A percentile compares a stretch with the other conserved stretches of the same genome.
These are phyloP conservation scores for Athelia sp. DNA, from an alignment of 1,284 basidiomycete species.

Conservation along the genomic window DNA sequence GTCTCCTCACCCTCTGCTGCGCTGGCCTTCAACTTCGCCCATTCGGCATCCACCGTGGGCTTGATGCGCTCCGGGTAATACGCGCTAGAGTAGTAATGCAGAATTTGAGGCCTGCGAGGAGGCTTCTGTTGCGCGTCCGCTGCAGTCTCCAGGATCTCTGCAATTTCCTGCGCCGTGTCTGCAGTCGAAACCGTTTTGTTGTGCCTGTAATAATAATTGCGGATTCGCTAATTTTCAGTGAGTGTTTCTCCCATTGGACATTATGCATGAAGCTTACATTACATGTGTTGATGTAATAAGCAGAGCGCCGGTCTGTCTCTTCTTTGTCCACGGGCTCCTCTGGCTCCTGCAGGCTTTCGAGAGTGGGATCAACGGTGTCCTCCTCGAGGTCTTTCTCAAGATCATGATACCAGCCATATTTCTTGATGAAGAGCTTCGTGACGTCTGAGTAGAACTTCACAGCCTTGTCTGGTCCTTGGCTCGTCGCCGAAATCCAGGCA, in stretches of 20 bases:
- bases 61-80: background rate
- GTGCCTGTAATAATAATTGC: background rate
- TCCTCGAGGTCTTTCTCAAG: too few relatives aligned
- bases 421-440: background rate
- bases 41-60: background rate
- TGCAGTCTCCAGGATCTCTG: background rate
- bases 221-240: background rate
- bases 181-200: background rate
- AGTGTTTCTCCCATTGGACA: background rate
- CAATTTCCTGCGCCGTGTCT: background rate
- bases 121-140: background rate
- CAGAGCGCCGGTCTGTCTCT: background rate
- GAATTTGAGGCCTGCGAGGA: background rate
- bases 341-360: background rate
- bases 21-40: too few relatives aligned
- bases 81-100: background rate
- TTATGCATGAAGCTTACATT: background rate
- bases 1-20: too few relatives aligned
- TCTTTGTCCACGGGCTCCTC: background rate
- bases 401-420: too few relatives aligned
- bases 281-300: background rate
- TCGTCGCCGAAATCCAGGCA: too few relatives aligned
- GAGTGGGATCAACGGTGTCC: background rate
- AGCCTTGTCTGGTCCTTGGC: too few relatives aligned
- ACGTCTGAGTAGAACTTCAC: background rate